Conservation (phyloP, 2,329 filamentous ascomycete species). For the Exophiala mesophila region DNA sequence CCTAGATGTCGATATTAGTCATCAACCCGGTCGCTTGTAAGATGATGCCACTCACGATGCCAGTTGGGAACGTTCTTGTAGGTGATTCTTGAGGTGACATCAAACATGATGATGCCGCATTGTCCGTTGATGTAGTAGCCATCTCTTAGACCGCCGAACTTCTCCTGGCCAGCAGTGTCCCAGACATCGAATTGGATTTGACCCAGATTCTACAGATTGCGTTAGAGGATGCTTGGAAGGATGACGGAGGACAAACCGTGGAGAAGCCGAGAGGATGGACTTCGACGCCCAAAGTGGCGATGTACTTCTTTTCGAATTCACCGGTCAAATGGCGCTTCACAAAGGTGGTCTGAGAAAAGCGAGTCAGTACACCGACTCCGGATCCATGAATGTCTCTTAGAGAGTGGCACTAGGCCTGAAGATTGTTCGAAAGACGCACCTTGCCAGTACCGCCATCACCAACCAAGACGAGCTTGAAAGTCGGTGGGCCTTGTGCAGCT, state of each 20-base stretch:
- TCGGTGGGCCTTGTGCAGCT: conserved; percentile 54
- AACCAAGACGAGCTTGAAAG: conserved; percentile 99
- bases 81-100: conserved; percentile 97
- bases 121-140: conserved; percentile 99
- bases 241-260: conserved; percentile 66
- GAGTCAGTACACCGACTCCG: conserved; percentile 8
- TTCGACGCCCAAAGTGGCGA: conserved; percentile 98
- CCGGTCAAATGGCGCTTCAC: conserved; percentile 99
- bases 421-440: conserved; percentile 52
- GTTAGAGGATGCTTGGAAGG: conserved; percentile 15
- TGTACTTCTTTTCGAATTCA: conserved; percentile 99
- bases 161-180: conserved; percentile 99
- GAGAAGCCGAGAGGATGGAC: conserved; percentile 97
- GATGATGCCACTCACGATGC: conserved; percentile 71
- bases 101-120: conserved; percentile 99
- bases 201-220: conserved; percentile 67
- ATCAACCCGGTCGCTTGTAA: background rate
- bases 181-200: conserved; percentile 98
- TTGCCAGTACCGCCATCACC: conserved; percentile 99
- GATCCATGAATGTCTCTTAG: background rate
- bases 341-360: conserved; percentile 79
- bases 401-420: background rate
- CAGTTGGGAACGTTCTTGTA: conserved; percentile 99
- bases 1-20: conserved; percentile 49
- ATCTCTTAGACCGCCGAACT: conserved; percentile 98